Percentiles rank a stretch among this genome's conserved stretches.
Conservation (phyloP, 2,329 filamentous ascomycete genomes). For the Epicoccum nigrum region DNA sequence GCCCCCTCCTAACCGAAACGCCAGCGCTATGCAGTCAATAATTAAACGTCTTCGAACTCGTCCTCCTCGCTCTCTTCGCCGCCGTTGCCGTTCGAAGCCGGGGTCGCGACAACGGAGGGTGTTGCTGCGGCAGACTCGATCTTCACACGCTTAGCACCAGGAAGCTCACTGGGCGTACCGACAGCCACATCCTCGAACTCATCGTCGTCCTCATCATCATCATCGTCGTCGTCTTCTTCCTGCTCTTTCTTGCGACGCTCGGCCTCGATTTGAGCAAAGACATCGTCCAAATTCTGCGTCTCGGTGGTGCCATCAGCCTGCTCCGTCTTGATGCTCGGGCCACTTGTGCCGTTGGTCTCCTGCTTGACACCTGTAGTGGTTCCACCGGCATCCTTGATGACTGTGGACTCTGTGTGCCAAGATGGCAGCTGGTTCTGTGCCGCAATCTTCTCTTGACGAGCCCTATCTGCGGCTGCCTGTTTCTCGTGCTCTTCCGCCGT, state of each 20-base stretch:
- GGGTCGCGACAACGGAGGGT: conserved; percentile 38
- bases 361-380: conserved; percentile 42
- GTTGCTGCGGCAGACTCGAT: conserved; percentile 56
- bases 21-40: conserved; percentile 40
- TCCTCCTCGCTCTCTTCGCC: conserved; percentile 56
- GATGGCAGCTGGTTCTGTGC: conserved; percentile 72
- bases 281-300: conserved; percentile 66
- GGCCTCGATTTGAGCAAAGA: conserved; percentile 70
- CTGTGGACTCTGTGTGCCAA: conserved; percentile 75
- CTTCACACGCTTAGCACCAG: conserved; percentile 66
- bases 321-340: conserved; percentile 47
- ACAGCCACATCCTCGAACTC: conserved; percentile 48
- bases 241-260: conserved; percentile 57
- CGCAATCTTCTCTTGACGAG: conserved; percentile 69
- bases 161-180: conserved; percentile 34
- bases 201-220: conserved; percentile 57
- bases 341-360: conserved; percentile 47
- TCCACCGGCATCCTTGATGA: conserved; percentile 54
- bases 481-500: conserved; percentile 70
- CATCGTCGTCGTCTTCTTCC: conserved; percentile 48
- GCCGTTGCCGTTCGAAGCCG: conserved; percentile 49
- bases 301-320: conserved; percentile 58
- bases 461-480: conserved; percentile 68
- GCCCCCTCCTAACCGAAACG: conserved; percentile 22
- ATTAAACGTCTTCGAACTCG: conserved; percentile 54